Conservation (phyloP, 345 rosid genomes). For the Corymbia maculata region DNA sequence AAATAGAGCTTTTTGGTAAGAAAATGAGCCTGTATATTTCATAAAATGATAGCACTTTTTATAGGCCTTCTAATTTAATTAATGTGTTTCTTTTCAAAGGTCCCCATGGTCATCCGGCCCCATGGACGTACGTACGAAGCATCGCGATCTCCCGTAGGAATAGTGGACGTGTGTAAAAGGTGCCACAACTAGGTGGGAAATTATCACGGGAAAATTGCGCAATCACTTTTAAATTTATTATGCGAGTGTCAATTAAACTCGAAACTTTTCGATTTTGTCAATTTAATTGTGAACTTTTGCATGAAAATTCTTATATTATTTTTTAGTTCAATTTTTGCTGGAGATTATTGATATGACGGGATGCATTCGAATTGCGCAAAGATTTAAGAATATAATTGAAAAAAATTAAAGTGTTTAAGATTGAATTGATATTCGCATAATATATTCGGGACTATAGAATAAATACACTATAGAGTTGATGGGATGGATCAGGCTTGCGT, state of each 20-base stretch:
- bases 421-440: rapidly evolving
- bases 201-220: neutral
- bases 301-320: no score
- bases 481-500: neutral
- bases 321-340: no score
- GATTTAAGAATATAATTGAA: neutral
- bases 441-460: rapidly evolving
- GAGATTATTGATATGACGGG: no score
- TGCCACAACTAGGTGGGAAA: neutral
- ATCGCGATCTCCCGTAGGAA: no score
- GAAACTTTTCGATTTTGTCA: neutral
- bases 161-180: neutral
- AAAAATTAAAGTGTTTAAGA: neutral
- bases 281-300: neutral
- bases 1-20: no score
- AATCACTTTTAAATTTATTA: rapidly evolving
- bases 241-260: rapidly evolving
- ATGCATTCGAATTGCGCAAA: rapidly evolving
- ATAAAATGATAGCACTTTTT: no score
- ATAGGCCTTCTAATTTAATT: no score
- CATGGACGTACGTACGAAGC: no score
- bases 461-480: neutral
- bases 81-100: no score
- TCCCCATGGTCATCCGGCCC: no score
- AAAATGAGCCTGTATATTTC: no score